Percentiles rank a stretch among this genome's conserved stretches.
phyloP scores from a whole-genome alignment of 805 yeast genomes.

The Lipomyces sp. region DNA sequence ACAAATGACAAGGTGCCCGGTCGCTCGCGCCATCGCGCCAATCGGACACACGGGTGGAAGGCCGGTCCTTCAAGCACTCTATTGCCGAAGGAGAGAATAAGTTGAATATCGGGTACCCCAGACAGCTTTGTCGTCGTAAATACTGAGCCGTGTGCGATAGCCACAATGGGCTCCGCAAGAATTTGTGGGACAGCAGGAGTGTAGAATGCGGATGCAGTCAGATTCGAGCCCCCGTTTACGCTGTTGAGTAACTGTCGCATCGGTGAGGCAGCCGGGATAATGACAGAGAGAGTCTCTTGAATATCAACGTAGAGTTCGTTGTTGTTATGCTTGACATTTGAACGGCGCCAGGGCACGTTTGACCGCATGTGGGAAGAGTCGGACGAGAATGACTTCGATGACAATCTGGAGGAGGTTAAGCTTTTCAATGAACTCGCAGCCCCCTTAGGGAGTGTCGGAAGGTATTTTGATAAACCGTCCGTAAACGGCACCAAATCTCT shows the following conservation, averaged over 20 bases:
- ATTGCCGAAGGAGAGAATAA: constrained; percentile 51
- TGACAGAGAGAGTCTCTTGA: constrained; percentile 54
- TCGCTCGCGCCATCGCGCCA: constrained; percentile 54
- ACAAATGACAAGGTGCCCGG: constrained; percentile 65
- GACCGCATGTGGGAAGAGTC: constrained; percentile 39
- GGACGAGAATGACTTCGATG: constrained; percentile 16
- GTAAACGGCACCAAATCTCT: constrained; percentile 71
- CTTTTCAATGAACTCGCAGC: constrained; percentile 37
- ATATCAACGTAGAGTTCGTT: constrained; percentile 89
- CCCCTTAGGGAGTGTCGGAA: constrained; percentile 48
- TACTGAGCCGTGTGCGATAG: constrained; percentile 63
- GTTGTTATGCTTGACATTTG: constrained; percentile 70
- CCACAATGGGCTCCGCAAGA: constrained; percentile 40
- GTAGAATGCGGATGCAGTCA: constrained; percentile 41
- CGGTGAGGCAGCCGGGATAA: constrained; percentile 35
- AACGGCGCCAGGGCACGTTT: constrained; percentile 75
- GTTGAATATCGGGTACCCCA: constrained; percentile 73
- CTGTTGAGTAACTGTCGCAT: constrained; percentile 24
- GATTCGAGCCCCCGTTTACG: constrained; percentile 10
- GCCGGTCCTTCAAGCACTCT: constrained; percentile 50
- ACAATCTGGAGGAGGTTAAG: constrained; percentile 22
- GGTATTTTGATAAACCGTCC: constrained; percentile 58
- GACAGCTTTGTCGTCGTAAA: constrained; percentile 70
- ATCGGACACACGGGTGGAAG: constrained; percentile 72
- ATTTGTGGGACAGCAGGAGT: constrained; percentile 33